A percentile compares a stretch with the other conserved stretches of the same genome.
Evolutionary conservation across 2,329 filamentous ascomycete genomes (phyloP).

Genomic region (Talaromyces sp.): DNA sequence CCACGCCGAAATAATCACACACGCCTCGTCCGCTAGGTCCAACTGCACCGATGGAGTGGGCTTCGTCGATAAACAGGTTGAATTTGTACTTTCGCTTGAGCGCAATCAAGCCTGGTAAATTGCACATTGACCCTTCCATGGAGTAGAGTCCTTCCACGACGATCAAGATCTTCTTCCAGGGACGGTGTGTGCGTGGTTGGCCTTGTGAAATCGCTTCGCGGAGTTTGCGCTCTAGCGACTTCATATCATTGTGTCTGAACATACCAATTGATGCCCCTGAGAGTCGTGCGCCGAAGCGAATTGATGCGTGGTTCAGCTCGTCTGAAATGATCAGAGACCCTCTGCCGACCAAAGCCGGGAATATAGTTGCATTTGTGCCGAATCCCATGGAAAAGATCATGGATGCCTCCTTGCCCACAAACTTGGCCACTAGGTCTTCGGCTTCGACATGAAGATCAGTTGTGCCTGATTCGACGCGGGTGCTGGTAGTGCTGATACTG

Average conservation of each 20-base stretch:
- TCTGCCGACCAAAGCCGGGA: conserved; percentile 87
- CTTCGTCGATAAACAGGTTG: conserved; percentile 90
- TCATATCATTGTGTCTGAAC: conserved; percentile 98
- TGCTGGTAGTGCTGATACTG: conserved; percentile 76
- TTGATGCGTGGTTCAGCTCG: conserved; percentile 96
- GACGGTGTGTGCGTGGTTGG: conserved; percentile 94
- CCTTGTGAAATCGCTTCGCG: conserved; percentile 93
- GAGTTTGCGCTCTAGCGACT: conserved; percentile 75
- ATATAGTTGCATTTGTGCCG: conserved; percentile 88
- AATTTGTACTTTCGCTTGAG: conserved; percentile 98
- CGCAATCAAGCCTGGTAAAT: conserved; percentile 81
- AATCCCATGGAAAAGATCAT: conserved; percentile 99
- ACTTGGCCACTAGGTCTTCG: conserved; percentile 80
- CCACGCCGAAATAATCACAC: conserved; percentile 93
- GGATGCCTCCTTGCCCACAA: conserved; percentile 88
- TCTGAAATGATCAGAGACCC: conserved; percentile 94
- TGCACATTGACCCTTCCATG: conserved; percentile 99
- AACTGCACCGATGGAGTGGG: conserved; percentile 90
- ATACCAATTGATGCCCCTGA: conserved; percentile 93
- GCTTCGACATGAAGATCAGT: conserved; percentile 84
- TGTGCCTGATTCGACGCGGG: conserved; percentile 78
- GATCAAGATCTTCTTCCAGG: conserved; percentile 98
- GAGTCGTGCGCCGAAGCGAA: conserved; percentile 87
- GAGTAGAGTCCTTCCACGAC: conserved; percentile 97
- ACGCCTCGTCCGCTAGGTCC: conserved; percentile 86